phyloP scores from a whole-genome alignment of 768 basidiomycete genomes.

The Saitozyma podzolica region DNA sequence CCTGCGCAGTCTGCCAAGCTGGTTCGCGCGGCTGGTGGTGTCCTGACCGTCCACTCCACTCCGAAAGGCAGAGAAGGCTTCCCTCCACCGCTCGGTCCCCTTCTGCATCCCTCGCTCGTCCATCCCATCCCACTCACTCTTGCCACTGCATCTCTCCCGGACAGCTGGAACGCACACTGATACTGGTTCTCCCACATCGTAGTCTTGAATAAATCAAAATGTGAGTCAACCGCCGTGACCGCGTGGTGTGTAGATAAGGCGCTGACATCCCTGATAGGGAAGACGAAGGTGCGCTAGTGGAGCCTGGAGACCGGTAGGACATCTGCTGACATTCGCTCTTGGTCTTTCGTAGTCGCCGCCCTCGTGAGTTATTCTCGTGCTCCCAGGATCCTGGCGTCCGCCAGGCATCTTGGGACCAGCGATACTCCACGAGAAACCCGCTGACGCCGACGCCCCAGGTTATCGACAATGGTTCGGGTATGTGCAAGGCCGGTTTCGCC shows the following conservation, averaged over 20 bases:
- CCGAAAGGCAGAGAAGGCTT: too few species aligned
- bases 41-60: too few species aligned
- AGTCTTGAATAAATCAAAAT: too few species aligned
- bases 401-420: background rate
- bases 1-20: too few species aligned
- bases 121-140: too few species aligned
- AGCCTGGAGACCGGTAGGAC: background rate
- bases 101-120: too few species aligned
- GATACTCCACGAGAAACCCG: too few species aligned
- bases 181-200: too few species aligned
- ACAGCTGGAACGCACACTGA: too few species aligned
- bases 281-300: constrained; percentile 26
- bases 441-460: constrained; percentile 23
- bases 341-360: constrained; percentile 31
- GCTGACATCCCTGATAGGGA: constrained; percentile 9
- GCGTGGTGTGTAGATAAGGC: background rate
- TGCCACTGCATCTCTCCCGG: too few species aligned
- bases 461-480: constrained; percentile 69
- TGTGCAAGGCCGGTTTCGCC: constrained; percentile 95
- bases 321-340: background rate
- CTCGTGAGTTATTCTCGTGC: constrained; percentile 23
- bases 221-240: background rate
- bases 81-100: too few species aligned
- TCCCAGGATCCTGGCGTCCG: background rate
- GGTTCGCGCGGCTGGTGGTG: too few species aligned